Evolutionary conservation across 306 rosid species (phyloP).

Genomic region (Astragalus membranaceus): DNA sequence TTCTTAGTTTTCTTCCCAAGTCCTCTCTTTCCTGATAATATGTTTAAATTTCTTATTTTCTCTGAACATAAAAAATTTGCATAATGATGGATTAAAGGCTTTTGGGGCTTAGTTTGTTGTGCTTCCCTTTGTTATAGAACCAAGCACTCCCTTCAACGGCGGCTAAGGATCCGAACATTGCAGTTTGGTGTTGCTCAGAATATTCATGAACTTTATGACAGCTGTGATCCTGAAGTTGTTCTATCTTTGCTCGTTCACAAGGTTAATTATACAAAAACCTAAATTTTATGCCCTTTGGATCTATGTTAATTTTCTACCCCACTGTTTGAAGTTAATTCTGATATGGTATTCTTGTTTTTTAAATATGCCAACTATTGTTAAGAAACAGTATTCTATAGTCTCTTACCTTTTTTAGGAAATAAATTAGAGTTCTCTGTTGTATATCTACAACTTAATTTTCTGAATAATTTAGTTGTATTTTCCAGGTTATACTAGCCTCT

Average conservation of each 20-base stretch:
- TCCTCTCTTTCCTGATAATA: conserved; percentile 1
- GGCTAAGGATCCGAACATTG: conserved; percentile 77
- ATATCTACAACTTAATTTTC: conserved; percentile 13
- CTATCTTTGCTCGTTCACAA: conserved; percentile 85
- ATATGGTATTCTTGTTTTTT: not conserved
- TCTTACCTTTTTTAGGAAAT: not conserved
- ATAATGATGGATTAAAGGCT: conserved; percentile 10
- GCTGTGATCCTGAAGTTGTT: conserved; percentile 87
- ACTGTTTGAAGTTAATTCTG: not conserved
- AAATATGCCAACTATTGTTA: not conserved
- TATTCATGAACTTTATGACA: conserved; percentile 68
- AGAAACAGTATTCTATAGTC: not conserved
- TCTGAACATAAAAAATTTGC: conserved; percentile 11
- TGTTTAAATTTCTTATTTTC: conserved; percentile 2
- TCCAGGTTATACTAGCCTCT: conserved; percentile 82
- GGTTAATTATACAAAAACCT: conserved; percentile 12
- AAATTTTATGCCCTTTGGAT: not conserved
- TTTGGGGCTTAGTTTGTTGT: conserved; percentile 25
- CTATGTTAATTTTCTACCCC: not conserved
- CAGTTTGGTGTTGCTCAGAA: conserved; percentile 79
- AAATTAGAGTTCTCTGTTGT: not conserved
- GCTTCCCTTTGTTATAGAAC: conserved; percentile 44
- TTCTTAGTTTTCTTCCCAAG: not conserved
- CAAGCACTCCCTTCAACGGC: conserved; percentile 69
- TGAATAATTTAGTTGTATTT: not conserved